phyloP scores from a whole-genome alignment of 768 basidiomycete genomes.

The Mrakia gelida region DNA sequence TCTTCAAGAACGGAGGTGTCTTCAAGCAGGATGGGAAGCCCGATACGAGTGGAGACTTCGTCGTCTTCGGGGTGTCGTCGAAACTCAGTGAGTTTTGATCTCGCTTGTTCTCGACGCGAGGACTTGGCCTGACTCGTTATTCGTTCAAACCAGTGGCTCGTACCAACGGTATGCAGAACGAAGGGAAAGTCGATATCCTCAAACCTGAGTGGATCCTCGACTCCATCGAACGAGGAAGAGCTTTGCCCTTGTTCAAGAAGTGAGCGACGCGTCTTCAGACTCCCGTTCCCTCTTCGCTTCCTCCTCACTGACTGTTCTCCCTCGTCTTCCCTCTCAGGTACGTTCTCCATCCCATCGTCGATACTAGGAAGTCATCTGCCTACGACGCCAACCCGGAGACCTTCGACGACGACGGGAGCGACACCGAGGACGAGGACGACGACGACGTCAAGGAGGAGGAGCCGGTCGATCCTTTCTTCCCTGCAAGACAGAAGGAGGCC shows the following conservation, averaged over 20 bases:
- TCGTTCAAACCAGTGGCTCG: not conserved
- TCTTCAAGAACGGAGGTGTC: constrained; percentile 46
- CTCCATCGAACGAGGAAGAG: constrained; percentile 59
- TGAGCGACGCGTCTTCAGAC: not conserved
- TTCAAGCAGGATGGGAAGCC: constrained; percentile 47
- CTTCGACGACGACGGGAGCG: constrained; percentile 6
- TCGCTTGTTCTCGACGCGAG: no score
- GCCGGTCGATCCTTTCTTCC: not conserved
- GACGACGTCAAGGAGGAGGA: not conserved
- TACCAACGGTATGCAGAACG: not conserved
- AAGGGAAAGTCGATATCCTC: constrained; percentile 12
- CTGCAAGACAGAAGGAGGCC: not conserved
- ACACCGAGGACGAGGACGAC: not conserved
- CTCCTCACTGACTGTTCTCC: not conserved
- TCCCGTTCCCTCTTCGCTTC: not conserved
- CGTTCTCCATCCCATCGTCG: constrained; percentile 16
- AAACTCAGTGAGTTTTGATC: constrained; percentile 20
- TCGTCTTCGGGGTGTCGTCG: constrained; percentile 54
- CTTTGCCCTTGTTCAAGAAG: constrained; percentile 52
- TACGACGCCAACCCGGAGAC: not conserved
- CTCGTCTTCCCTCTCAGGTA: constrained; percentile 5
- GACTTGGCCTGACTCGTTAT: not conserved
- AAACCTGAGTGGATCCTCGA: constrained; percentile 77
- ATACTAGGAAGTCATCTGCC: not conserved
- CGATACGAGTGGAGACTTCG: constrained; percentile 54